These are phyloP conservation scores for Candida anglica DNA, from an alignment of 805 yeast genomes.

Conservation along the genomic window DNA sequence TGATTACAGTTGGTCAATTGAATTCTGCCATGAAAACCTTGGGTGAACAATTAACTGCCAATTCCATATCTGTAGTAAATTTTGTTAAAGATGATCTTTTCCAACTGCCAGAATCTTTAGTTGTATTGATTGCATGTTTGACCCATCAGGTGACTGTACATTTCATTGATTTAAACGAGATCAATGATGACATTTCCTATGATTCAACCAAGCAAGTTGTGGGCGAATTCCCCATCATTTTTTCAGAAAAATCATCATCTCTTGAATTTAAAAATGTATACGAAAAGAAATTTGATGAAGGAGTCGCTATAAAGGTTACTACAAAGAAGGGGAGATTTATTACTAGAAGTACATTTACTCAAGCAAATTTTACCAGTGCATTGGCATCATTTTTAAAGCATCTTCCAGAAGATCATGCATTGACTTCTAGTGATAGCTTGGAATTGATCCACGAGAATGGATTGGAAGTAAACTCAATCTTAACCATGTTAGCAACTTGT, in stretches of 20 bases:
- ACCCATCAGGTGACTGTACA: slow-evolving; percentile 38
- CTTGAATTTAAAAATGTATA: slow-evolving; percentile 4
- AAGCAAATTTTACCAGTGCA: slow-evolving; percentile 49
- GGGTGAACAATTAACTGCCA: slow-evolving; percentile 12
- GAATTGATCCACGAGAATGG: slow-evolving; percentile 15
- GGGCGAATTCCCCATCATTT: neutral
- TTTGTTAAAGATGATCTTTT: slow-evolving; percentile 19
- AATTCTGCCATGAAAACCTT: slow-evolving; percentile 7
- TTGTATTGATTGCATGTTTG: slow-evolving; percentile 42
- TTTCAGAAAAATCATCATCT: neutral
- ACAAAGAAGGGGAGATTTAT: slow-evolving; percentile 4
- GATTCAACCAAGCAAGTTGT: neutral
- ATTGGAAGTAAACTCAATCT: slow-evolving; percentile 12
- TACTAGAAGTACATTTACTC: slow-evolving; percentile 34
- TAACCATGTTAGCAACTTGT: slow-evolving; percentile 38
- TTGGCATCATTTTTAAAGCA: slow-evolving; percentile 49
- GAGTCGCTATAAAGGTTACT: slow-evolving; percentile 8
- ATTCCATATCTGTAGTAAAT: slow-evolving; percentile 16
- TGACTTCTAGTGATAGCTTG: slow-evolving; percentile 18
- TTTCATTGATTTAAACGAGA: slow-evolving; percentile 24
- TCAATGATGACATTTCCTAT: neutral
- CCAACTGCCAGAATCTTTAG: slow-evolving; percentile 27
- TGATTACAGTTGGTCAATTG: neutral
- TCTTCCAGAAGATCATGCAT: slow-evolving; percentile 38
- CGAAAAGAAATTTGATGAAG: slow-evolving; percentile 1